Conservation (phyloP, 768 basidiomycete species). For the Tulasnella sp. region DNA sequence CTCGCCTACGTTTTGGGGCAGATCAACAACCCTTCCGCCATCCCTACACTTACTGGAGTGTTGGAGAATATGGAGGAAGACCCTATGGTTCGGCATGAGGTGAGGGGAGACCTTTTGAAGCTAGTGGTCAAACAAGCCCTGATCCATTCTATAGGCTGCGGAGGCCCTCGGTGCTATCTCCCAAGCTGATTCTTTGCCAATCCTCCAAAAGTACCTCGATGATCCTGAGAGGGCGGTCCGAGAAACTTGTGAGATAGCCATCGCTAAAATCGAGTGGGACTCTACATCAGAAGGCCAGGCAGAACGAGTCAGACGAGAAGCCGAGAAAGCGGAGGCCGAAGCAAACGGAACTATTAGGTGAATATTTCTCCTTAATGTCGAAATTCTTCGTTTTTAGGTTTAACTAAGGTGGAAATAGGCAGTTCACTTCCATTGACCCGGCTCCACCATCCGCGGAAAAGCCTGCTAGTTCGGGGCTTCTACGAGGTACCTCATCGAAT, state of each 20-base stretch:
- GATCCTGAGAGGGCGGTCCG: conserved; percentile 77
- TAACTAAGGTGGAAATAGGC: conserved; percentile 51
- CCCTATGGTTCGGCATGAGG: conserved; percentile 98
- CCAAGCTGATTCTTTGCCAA: conserved; percentile 60
- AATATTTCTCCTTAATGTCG: too few relatives aligned
- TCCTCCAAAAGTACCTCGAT: conserved; percentile 69
- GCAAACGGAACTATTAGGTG: conserved; percentile 62
- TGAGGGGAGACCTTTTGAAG: conserved; percentile 43
- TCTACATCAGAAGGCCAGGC: conserved; percentile 38
- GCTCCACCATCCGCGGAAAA: conserved; percentile 72
- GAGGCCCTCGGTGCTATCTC: conserved; percentile 98
- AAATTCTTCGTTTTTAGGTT: conserved; percentile 46
- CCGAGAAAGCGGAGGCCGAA: conserved; percentile 37
- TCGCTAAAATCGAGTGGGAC: conserved; percentile 95
- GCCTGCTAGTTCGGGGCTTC: conserved; percentile 48
- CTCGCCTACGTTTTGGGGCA: conserved; percentile 97
- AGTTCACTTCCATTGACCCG: conserved; percentile 85
- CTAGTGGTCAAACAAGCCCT: not conserved
- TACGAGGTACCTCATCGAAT: conserved; percentile 42
- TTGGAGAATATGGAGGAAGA: conserved; percentile 72
- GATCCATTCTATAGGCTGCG: conserved; percentile 66
- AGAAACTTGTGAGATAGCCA: conserved; percentile 97
- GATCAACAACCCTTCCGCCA: conserved; percentile 70
- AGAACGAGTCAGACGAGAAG: conserved; percentile 44
- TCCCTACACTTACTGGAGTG: conserved; percentile 78